Base-by-base conservation (phyloP, 2,329 filamentous ascomycete species). In the Colletotrichum sansevieriae region DNA sequence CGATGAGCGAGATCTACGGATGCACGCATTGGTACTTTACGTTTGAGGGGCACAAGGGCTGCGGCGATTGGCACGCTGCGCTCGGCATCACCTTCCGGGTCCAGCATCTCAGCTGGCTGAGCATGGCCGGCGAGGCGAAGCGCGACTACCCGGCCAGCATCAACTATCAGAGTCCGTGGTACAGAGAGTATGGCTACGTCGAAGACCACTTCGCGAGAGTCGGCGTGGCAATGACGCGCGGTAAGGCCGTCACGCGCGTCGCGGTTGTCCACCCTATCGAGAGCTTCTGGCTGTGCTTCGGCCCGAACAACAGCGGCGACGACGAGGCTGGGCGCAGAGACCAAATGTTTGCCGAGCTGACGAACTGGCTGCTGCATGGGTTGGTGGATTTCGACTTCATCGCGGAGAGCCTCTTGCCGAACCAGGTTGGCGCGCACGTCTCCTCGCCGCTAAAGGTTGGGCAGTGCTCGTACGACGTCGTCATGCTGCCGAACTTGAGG, bases 311-410 rank as follows among this genome's bases (percentile, higher is more conserved):
- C 43, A 71, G 70, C 44, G 72, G 65, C 29, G 71, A 71, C 5
- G 74, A 76, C 12, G 76, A 78, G 46, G 55, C 68, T 22, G 71
- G 56, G 2, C 67, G 56, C 15, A 72, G 76, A 13, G 75, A 78
- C 29, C 68, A 72, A 44, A 70, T 66, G 4, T 78, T 78, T 47
- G 71, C 35, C 5, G 70, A 73, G 57, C 68, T 72, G 6, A 71
- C 66, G 12, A 41, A 57, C 25, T 70, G 70, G 66, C 52, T 71
- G 4, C 47, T 71, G 1, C 62, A 68, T 1, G 68, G 70, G 0
- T 66, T 78, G n/a, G 70, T 78, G 8, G 77, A 78, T 60, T 78
- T 78, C 56, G 77, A 78, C 65, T 78, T 78, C 51, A 74, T 78
- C 37, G 72, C 74, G 1, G 77, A 78, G 64, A 76, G 73, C 46